Percentiles rank a stretch among this genome's conserved stretches.
phyloP scores from a whole-genome alignment of 176 grass and related monocot genomes.

The Alopecurus myosuroides region DNA sequence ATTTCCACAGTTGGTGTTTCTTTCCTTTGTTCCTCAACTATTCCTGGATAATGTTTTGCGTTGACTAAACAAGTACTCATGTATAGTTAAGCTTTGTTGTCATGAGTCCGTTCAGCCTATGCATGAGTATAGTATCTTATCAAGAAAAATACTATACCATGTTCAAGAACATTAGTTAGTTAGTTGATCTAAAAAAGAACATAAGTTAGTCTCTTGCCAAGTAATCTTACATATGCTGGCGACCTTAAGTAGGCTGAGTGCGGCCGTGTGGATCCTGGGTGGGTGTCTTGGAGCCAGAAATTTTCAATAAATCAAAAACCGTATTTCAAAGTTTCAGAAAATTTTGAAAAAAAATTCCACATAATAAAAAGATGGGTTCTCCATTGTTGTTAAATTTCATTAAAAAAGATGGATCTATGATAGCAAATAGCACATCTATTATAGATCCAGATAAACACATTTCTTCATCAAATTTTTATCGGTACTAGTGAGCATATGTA shows the following conservation, averaged over 20 bases:
- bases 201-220: neutral
- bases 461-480: neutral
- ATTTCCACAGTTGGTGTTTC: conserved; percentile 6
- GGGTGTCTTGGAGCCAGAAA: neutral
- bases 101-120: neutral
- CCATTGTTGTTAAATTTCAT: neutral
- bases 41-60: neutral
- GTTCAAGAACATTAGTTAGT: neutral
- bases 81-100: neutral
- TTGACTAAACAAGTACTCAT: neutral
- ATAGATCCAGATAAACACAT: neutral
- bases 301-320: neutral
- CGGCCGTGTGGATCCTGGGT: neutral
- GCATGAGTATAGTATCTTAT: neutral
- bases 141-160: neutral
- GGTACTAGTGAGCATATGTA: neutral
- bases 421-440: neutral
- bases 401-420: neutral
- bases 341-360: neutral
- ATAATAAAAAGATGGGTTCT: neutral
- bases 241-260: neutral
- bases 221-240: neutral
- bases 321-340: neutral
- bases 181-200: no score
- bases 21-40: conserved; percentile 4